Base-by-base conservation (phyloP, 345 rosid species). In the Aurinia saxatilis region DNA sequence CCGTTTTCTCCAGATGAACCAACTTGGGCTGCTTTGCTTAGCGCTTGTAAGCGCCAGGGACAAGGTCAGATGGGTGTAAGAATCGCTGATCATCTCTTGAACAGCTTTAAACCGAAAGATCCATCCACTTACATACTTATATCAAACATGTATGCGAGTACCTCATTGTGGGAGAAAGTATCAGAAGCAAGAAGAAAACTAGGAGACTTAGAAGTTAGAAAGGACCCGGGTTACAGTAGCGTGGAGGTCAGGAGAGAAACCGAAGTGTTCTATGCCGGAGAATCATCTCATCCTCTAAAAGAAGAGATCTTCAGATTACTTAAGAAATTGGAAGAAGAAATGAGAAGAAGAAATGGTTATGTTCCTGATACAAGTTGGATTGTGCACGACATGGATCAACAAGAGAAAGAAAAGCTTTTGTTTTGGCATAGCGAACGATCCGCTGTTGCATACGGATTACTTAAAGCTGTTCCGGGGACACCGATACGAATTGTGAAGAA, bases 341-440 rank as follows among this genome's bases (percentile, higher is more conserved):
- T 82, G 91, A 82, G 76, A 68, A 77, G 78, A 68, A 64, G 81
- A 65, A 50, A 65, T 16, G 95, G 91, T 45, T 84, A 84, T 78
- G 77, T 78, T 73, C 89, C 95, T 19, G 83, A 84, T 75, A 84
- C 89, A 5, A 84, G 74, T 67, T 73, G 14, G 47, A 83, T 85
- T 66, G 10, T 81, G 42, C 82, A 73, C 60, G 85, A 87, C 67
- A 79, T 77, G 81, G 89, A 83, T 30, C 75, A 74, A 50, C 85
- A 78, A 52, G 95, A 84, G 75, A 84, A 84, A 70, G 89, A 84
- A 58, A 76, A 77, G 65, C 82, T 71, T 55, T 76, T 87, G 31
- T 87, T 87, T 65, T 84, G 84, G 88, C 95, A 87, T 60, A 84
- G 95, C 27, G 95, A 87, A 65, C 50, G 95, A 52, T 58, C 77